A percentile compares a stretch with the other conserved stretches of the same genome.
Conservation (phyloP, 345 rosid species). For the Adansonia digitata region DNA sequence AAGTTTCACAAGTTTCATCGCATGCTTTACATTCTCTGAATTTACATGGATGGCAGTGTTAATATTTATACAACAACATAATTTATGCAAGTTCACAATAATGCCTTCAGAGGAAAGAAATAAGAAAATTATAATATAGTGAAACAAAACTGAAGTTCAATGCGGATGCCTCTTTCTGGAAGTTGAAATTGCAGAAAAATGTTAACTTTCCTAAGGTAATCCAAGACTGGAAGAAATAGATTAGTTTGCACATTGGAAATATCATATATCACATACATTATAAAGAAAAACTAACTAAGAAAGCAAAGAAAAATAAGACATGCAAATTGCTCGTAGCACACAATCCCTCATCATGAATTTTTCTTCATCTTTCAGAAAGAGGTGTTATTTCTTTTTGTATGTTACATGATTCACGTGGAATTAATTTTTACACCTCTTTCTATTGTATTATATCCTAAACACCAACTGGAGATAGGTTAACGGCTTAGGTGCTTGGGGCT, state of each 20-base stretch:
- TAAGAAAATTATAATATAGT: slow-evolving; percentile 17
- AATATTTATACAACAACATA: slow-evolving; percentile 19
- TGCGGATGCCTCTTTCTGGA: slow-evolving; percentile 27
- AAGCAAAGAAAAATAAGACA: neutral
- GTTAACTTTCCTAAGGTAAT: slow-evolving; percentile 31
- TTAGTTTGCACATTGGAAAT: slow-evolving; percentile 18
- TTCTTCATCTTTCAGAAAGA: neutral
- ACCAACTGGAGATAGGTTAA: neutral
- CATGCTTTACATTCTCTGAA: slow-evolving; percentile 31
- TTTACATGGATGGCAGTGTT: slow-evolving; percentile 7
- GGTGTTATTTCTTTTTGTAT: neutral
- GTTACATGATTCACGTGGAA: neutral
- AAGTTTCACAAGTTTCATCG: slow-evolving; percentile 8
- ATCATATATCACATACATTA: slow-evolving; percentile 3
- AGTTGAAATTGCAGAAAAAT: slow-evolving; percentile 34
- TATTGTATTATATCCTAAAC: neutral
- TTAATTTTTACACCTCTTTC: neutral
- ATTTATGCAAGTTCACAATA: slow-evolving; percentile 11
- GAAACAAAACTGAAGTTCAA: slow-evolving; percentile 28
- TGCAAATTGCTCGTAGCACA: neutral
- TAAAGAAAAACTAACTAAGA: neutral
- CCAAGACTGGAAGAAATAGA: slow-evolving; percentile 25
- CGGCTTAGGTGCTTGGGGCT: neutral
- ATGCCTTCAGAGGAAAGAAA: slow-evolving; percentile 18
- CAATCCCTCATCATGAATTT: neutral